phyloP scores from a whole-genome alignment of 2,329 filamentous ascomycete species.

The Verruconis gallopava region DNA sequence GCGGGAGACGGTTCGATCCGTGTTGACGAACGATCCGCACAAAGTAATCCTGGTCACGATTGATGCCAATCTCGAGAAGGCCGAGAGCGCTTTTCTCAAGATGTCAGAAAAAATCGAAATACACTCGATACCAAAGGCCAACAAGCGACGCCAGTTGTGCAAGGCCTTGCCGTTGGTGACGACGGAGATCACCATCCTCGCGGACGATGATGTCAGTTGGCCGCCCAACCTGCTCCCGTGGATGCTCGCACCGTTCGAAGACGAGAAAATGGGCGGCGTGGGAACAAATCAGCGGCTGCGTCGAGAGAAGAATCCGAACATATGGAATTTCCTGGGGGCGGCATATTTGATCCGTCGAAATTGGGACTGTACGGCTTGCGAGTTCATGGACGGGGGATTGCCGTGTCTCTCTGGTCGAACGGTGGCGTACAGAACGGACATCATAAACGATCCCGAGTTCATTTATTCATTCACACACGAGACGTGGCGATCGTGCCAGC shows the following conservation, averaged over 20 bases:
- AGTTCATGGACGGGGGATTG: conserved; percentile 88
- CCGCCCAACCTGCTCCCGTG: conserved; percentile 73
- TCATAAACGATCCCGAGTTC: conserved; percentile 75
- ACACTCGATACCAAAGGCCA: conserved; percentile 69
- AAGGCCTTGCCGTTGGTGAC: conserved; percentile 74
- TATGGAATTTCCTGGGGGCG: conserved; percentile 83
- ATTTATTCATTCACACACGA: conserved; percentile 83
- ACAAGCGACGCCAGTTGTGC: conserved; percentile 90
- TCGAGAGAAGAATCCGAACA: conserved; percentile 48
- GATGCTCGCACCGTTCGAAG: conserved; percentile 87
- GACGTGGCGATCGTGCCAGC: conserved; percentile 73
- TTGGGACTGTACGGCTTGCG: conserved; percentile 92
- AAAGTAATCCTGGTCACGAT: conserved; percentile 82
- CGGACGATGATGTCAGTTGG: conserved; percentile 93
- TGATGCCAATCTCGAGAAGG: conserved; percentile 57
- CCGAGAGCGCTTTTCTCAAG: conserved; percentile 44
- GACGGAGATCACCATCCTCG: conserved; percentile 79
- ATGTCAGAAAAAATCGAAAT: conserved; percentile 51
- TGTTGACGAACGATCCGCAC: conserved; percentile 54
- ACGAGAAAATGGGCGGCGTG: conserved; percentile 71
- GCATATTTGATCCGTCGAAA: conserved; percentile 89
- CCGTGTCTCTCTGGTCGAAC: conserved; percentile 93
- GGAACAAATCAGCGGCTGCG: conserved; percentile 81
- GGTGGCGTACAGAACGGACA: conserved; percentile 80
- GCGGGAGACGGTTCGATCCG: conserved; percentile 65